Evolutionary conservation across 129 eudicot species (phyloP), one percentile per base, ranked within the genome.

Genomic region (Flaveria ramosissima): DNA sequence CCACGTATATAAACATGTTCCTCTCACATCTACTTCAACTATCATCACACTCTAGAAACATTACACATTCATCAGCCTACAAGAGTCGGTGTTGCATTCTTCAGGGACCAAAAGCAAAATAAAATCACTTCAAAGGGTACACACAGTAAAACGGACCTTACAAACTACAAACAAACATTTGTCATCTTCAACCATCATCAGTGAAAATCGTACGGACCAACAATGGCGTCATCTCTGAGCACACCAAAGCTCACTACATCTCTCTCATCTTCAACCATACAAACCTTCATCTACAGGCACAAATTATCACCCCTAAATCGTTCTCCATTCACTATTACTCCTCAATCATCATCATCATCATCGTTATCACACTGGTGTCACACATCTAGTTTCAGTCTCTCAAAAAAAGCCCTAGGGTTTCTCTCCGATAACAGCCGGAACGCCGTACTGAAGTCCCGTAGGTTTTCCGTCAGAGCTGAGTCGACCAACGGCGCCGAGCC

Each of bases 211-310:
- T 69, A 19, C 36, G n/a, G n/a, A 23, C 17, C 14, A 39, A 39
- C 71, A 66, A 88, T 88, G 90, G 96, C 90, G 67, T 79, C 92
- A 41, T 88, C 87, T 56, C 68, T 91, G 63, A 86, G 86, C 85
- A 72, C 89, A 12, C 93, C 96, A 52, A 87, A 86, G 83, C 85
- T 91, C 68, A 67, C 79, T 65, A 60, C 88, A n/a, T 75, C 88
- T 67, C 41, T 77, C 17, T 65, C 87, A 48, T 84, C 88, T 43
- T 85, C 83, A 69, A 78, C 95, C 7, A 70, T 89, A 16, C 92
- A 82, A 61, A 61, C 78, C 73, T 77, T 83, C 75, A 24, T 74
- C 2, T 42, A 4, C 41, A 65, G 45, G 53, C 83, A 81, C 87
- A 83, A 67, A 65, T 60, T 53, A 47, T 68, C 85, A 46, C 84